Base-by-base conservation (phyloP, 2,329 filamentous ascomycete species). In the Ramichloridium luteum region DNA sequence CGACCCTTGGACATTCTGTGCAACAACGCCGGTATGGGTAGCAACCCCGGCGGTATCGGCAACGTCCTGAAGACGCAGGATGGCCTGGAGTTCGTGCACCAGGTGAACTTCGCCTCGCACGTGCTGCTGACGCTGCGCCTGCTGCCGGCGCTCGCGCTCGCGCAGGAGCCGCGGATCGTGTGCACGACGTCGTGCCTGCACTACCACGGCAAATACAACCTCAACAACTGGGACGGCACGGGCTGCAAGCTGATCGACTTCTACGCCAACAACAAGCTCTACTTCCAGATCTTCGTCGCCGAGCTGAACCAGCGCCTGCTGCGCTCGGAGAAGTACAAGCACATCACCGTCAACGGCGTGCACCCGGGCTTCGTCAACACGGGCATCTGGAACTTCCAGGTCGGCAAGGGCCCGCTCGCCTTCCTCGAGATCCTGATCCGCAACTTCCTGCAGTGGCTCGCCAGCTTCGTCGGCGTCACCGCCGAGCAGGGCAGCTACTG, bases 261-360 rank as follows among this genome's bases (percentile, higher is more conserved):
- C 22, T 55, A 55, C 38, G 17, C 34, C 8, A 52, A 55, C 37
- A 55, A 54, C 42, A 55, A 55, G 31, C 39, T 55, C 4, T 54
- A 50, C 37, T 54, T 50, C 33, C 52, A 55, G 36, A 44, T 44
- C 27, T 55, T 50, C 50, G 39, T 54, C 8, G 45, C 48, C 2
- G 51, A 53, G 36, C 38, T 55, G 25, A 49, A 55, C 30, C 22
- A 30, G 2, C 47, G 50, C 4, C 29, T 54, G 4, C 27, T 44
- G 6, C 31, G 30, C 6, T 28, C 42, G 10, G 25, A 34, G 5
- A 36, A 41, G 13, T 50, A 47, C 34, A 36, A 35, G 10, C 49
- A 53, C 36, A 41, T 55, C 34, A 46, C 42, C 9, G 38, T 55
- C 30, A 44, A 53, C 14, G 52, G 51, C 20, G 42, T 54, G 6